A percentile compares a stretch with the other conserved stretches of the same genome.
phyloP scores from a whole-genome alignment of 495 filamentous ascomycete species.

The Immersiella caudata region DNA sequence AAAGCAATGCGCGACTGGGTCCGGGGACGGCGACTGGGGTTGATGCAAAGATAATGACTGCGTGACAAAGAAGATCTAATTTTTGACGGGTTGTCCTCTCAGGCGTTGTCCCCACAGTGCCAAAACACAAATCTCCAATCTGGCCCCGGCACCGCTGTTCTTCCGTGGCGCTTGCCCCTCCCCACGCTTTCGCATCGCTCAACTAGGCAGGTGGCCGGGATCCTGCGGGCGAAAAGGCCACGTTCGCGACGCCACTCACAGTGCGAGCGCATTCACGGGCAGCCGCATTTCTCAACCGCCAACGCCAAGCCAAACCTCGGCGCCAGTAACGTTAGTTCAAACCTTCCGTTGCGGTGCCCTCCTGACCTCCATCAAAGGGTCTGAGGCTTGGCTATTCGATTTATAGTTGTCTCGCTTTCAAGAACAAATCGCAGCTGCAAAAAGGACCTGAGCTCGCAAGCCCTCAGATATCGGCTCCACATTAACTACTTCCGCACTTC shows the following conservation, averaged over 20 bases:
- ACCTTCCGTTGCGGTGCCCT: too few species aligned
- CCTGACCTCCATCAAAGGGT: too few species aligned
- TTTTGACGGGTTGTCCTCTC: slow-evolving; percentile 9
- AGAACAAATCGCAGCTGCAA: too few species aligned
- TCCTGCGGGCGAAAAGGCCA: slow-evolving; percentile 17
- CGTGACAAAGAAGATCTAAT: slow-evolving; percentile 7
- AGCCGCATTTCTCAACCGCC: background rate
- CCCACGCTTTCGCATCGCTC: background rate
- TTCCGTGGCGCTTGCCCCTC: slow-evolving; percentile 12
- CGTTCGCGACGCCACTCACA: slow-evolving; percentile 9
- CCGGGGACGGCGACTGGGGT: background rate
- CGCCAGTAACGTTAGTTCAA: too few species aligned
- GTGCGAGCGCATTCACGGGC: background rate
- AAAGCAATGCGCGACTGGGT: background rate
- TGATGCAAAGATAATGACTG: background rate
- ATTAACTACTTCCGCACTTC: too few species aligned
- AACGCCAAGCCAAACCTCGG: background rate
- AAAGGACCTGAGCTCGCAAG: too few species aligned
- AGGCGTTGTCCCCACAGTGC: background rate
- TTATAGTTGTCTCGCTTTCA: too few species aligned
- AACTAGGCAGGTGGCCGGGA: slow-evolving; percentile 11
- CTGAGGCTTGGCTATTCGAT: too few species aligned
- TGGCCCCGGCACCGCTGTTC: slow-evolving; percentile 13
- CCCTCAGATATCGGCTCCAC: too few species aligned
- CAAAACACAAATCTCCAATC: slow-evolving; percentile 10